Conservation (phyloP, 2,329 filamentous ascomycete genomes). For the Aspergillus pseudotamarii region DNA sequence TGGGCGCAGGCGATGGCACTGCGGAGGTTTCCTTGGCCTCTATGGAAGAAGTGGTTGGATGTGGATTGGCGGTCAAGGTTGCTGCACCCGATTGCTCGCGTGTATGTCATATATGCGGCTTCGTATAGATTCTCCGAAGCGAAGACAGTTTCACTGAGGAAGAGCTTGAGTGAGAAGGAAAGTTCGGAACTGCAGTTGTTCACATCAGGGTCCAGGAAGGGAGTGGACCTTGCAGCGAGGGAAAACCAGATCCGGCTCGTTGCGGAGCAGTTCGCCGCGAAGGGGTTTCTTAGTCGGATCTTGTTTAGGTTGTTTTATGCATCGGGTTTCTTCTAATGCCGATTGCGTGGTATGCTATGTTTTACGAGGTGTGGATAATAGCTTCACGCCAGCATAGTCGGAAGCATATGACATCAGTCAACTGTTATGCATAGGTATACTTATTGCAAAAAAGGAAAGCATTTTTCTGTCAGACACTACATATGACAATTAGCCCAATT, state of each 20-base stretch:
- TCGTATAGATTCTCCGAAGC: slow-evolving; percentile 9
- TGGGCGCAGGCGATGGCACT: neutral
- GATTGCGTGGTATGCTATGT: neutral
- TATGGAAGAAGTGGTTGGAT: neutral
- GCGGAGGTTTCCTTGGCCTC: slow-evolving; percentile 6
- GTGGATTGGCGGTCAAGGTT: slow-evolving; percentile 4
- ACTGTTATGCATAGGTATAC: neutral
- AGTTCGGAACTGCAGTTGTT: neutral
- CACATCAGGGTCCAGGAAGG: neutral
- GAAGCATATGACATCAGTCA: neutral
- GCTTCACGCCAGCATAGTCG: neutral
- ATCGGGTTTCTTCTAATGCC: neutral
- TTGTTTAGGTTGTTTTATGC: neutral
- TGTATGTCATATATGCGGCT: slow-evolving; percentile 6
- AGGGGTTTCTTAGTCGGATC: neutral
- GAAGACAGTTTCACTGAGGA: neutral
- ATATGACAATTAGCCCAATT: too few species aligned
- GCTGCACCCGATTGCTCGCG: slow-evolving; percentile 3
- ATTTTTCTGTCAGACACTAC: too few species aligned
- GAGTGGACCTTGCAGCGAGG: neutral
- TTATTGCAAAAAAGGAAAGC: neutral
- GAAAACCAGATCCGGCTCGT: neutral
- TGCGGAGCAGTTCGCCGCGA: neutral
- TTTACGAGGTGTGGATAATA: neutral
- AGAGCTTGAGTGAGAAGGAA: neutral